Conservation (phyloP, 371 early-diverging fungal species). For the Batrachochytrium dendrobatidis region DNA sequence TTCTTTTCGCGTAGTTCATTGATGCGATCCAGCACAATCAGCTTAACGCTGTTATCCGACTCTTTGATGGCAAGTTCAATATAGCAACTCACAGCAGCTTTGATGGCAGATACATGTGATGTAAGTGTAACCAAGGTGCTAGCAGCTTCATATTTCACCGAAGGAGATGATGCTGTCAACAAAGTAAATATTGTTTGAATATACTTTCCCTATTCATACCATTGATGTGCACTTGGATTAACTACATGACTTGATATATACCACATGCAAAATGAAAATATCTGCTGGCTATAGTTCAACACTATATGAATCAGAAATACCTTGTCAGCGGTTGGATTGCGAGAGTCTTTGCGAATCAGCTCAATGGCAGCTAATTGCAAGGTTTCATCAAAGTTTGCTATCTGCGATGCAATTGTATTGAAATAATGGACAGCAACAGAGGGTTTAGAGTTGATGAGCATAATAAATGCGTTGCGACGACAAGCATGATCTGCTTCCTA, state of each 20-base stretch:
- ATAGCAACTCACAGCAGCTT: constrained; percentile 81
- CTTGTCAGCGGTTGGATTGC: constrained; percentile 70
- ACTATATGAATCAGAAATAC: constrained; percentile 25
- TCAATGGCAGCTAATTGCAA: constrained; percentile 91
- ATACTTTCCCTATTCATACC: constrained; percentile 57
- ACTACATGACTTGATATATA: not conserved
- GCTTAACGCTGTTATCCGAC: constrained; percentile 94
- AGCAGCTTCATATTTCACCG: constrained; percentile 97
- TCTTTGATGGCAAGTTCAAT: constrained; percentile 86
- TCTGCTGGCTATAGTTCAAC: too few relatives aligned
- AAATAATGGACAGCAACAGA: constrained; percentile 78
- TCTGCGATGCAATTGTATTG: constrained; percentile 59
- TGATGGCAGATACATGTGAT: constrained; percentile 79
- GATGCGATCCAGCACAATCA: constrained; percentile 88
- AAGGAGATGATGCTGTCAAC: constrained; percentile 62
- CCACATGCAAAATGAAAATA: too few relatives aligned
- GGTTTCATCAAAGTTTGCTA: constrained; percentile 78
- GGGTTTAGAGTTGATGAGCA: constrained; percentile 73
- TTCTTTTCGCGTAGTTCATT: constrained; percentile 78
- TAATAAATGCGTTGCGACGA: constrained; percentile 90
- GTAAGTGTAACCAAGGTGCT: constrained; percentile 81
- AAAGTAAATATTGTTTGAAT: constrained; percentile 83
- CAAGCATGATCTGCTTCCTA: constrained; percentile 88
- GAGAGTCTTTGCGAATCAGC: constrained; percentile 85
- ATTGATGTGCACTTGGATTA: not conserved